phyloP scores from a whole-genome alignment of 257 asterid species.

The Solanum etuberosum region DNA sequence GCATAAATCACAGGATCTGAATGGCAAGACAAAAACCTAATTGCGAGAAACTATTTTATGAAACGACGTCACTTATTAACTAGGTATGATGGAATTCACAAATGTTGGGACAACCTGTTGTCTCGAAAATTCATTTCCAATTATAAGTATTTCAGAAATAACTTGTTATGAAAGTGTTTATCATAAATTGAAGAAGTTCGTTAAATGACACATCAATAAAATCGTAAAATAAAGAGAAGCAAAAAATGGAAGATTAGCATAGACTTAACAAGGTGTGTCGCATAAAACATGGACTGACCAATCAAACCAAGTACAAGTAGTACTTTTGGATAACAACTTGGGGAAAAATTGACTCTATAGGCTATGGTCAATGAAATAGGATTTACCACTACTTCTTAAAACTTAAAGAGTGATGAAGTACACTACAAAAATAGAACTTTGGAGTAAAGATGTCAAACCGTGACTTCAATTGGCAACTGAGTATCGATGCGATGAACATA shows the following conservation, averaged over 20 bases:
- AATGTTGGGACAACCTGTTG: background rate
- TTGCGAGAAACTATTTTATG: background rate
- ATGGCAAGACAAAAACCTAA: background rate
- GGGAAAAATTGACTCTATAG: background rate
- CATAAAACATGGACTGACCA: background rate
- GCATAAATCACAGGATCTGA: background rate
- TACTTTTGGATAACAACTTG: background rate
- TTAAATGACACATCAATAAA: background rate
- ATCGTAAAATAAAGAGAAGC: background rate
- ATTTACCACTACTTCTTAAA: background rate
- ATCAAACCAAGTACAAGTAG: background rate
- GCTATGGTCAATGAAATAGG: background rate
- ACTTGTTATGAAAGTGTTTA: background rate
- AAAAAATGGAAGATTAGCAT: background rate
- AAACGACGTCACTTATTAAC: background rate
- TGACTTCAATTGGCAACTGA: conserved; percentile 30
- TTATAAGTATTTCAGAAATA: background rate
- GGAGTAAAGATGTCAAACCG: conserved; percentile 13
- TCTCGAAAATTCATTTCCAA: background rate
- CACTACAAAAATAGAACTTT: background rate
- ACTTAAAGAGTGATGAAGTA: background rate
- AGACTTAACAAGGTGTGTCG: background rate
- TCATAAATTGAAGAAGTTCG: background rate
- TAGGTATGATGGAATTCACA: background rate
- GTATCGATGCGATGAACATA: conserved; percentile 28